Base-by-base conservation (phyloP, 805 yeast genomes). In the Wickerhamomyces chambardii region DNA sequence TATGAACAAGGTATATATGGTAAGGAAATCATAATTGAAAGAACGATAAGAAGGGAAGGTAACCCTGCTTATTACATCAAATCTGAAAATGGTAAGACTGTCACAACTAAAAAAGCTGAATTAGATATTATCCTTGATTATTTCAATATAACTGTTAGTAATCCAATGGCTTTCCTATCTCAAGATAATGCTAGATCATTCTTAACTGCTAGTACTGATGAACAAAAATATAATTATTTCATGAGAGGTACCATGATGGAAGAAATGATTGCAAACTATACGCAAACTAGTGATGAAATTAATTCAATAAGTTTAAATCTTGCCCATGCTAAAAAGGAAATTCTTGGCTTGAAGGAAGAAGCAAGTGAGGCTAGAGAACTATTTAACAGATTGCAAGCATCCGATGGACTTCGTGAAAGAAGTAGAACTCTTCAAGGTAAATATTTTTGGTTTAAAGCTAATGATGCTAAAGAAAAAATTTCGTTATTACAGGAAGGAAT, bases 121-220 rank as follows among this genome's bases (percentile, higher is more conserved):
- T 58, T 92, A 22, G 85, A 76, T 43, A 71, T 70, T 5, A 78
- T 92, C 3, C 58, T 87, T 32, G 77, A 73, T 43, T 72, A 69
- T 42, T 86, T 80, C 51, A 77, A 81, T 31, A 78, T 90, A 30
- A 78, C 84, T 6, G 80, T 92, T 18, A 89, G 78, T 47, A 92
- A 92, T 47, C 96, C 97, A 6, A 75, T 92, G 73, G 84, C 95
- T 2, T 84, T 92, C 49, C 64, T 92, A 33, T 85, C 95, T 1
- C 99, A 92, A 55, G 97, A 92, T 46, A 84, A 80, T 40, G 97
- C 99, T 2, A 74, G 95, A 45, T 82, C 89, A 14, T 92, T 92
- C 51, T 61, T 92, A 42, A 82, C 95, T 1, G 74, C 79, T 24
- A 75, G 92, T 5, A 69, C 84, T 5, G 82, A 84, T 39, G 66